Evolutionary conservation across 1,139 yeast genomes (phyloP).

Genomic region (Yamadazyma siamensis): DNA sequence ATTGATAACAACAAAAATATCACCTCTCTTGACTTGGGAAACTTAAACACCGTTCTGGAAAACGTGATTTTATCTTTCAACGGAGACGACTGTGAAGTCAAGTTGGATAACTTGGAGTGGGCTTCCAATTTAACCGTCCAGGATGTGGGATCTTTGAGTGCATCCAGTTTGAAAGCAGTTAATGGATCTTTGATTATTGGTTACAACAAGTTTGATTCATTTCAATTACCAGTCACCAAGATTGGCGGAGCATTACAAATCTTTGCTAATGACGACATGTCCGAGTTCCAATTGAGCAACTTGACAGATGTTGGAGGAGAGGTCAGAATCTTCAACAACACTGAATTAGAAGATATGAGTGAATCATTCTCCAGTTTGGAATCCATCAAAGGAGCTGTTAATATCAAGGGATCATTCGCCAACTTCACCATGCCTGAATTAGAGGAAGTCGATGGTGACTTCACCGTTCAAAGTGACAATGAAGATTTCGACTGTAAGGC

Average conservation of each 20-base stretch:
- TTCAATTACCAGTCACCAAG: constrained; percentile 29
- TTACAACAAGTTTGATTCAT: constrained; percentile 36
- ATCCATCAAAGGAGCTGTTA: constrained; percentile 42
- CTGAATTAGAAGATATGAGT: constrained; percentile 34
- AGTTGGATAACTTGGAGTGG: constrained; percentile 36
- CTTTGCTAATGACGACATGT: constrained; percentile 43
- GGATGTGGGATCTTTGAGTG: constrained; percentile 33
- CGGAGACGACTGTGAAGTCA: constrained; percentile 39
- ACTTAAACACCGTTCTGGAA: constrained; percentile 32
- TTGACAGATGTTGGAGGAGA: constrained; percentile 43
- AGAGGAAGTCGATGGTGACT: constrained; percentile 44
- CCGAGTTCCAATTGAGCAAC: constrained; percentile 24
- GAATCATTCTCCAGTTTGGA: constrained; percentile 29
- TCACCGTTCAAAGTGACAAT: constrained; percentile 33
- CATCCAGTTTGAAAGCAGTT: constrained; percentile 34
- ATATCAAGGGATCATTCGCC: constrained; percentile 36
- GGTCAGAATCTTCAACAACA: constrained; percentile 41
- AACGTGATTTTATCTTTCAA: constrained; percentile 42
- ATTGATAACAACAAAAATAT: constrained; percentile 47
- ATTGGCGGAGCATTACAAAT: constrained; percentile 43
- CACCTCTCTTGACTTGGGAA: constrained; percentile 32
- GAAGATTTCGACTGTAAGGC: constrained; percentile 38
- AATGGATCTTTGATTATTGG: constrained; percentile 42
- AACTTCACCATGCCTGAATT: constrained; percentile 39
- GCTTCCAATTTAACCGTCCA: constrained; percentile 46